Conservation (phyloP, 441 rosid species). For the Croton setiger region DNA sequence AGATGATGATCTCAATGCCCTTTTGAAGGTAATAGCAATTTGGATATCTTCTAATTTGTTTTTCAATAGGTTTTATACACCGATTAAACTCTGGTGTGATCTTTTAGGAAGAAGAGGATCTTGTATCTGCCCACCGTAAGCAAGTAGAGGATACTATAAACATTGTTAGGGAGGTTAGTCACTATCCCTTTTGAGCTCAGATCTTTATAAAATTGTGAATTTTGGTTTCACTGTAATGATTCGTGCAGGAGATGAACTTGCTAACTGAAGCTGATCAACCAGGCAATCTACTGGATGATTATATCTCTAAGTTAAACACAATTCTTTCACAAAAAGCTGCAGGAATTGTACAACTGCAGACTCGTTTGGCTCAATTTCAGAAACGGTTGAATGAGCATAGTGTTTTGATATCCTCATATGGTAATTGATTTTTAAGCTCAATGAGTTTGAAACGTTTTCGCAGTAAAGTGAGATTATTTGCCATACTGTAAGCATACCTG, state of each 20-base stretch:
- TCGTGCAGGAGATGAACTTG: slow-evolving; percentile 68
- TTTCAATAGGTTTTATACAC: background rate
- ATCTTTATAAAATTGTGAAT: background rate
- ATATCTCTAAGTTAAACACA: slow-evolving; percentile 57
- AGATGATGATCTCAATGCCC: slow-evolving; percentile 60
- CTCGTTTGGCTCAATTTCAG: slow-evolving; percentile 70
- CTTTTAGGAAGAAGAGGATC: slow-evolving; percentile 73
- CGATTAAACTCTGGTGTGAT: slow-evolving; percentile 16
- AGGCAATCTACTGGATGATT: slow-evolving; percentile 79
- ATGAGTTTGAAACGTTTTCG: background rate
- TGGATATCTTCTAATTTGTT: background rate
- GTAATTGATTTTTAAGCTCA: slow-evolving; percentile 29
- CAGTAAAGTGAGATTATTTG: background rate
- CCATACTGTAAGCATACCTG: background rate
- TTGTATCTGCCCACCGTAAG: slow-evolving; percentile 64
- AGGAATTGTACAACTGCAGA: slow-evolving; percentile 66
- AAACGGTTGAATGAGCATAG: slow-evolving; percentile 71
- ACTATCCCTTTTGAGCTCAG: background rate
- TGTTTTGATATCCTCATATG: slow-evolving; percentile 56
- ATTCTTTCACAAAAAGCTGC: slow-evolving; percentile 78
- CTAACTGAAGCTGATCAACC: slow-evolving; percentile 79
- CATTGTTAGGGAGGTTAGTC: slow-evolving; percentile 61
- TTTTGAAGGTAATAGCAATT: slow-evolving; percentile 47
- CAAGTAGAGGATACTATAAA: slow-evolving; percentile 75
- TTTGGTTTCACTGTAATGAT: slow-evolving; percentile 1